These are phyloP conservation scores for Kwoniella shivajii DNA, from an alignment of 1,284 basidiomycete genomes.

Conservation along the genomic window DNA sequence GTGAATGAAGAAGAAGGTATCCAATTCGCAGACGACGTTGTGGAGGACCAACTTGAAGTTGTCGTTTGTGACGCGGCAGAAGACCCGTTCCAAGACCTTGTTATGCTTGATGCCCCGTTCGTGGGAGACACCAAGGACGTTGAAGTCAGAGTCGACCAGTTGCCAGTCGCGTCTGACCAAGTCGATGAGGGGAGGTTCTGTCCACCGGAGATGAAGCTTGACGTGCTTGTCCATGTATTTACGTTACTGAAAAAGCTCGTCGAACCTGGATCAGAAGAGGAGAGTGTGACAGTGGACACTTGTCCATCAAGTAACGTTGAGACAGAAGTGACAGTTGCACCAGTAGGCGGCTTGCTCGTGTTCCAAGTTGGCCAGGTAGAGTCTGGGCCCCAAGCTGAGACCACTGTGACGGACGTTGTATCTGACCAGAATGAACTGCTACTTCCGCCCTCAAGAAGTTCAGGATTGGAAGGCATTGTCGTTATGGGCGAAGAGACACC, in stretches of 20 bases:
- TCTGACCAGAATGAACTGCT: neutral
- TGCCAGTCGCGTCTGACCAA: neutral
- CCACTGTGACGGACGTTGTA: neutral
- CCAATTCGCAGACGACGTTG: neutral
- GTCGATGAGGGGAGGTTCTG: too few relatives aligned
- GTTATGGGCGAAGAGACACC: neutral
- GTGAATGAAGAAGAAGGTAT: neutral
- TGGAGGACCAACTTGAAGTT: neutral
- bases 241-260: too few relatives aligned
- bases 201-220: too few relatives aligned
- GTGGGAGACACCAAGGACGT: neutral
- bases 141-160: neutral
- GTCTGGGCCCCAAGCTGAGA: neutral
- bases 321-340: too few relatives aligned
- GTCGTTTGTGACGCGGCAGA: neutral
- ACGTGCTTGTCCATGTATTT: too few relatives aligned
- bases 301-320: too few relatives aligned
- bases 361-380: neutral
- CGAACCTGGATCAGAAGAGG: too few relatives aligned
- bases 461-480: neutral
- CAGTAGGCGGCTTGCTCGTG: too few relatives aligned
- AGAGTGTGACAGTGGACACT: too few relatives aligned
- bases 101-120: neutral
- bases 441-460: neutral
- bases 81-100: neutral